phyloP scores from a whole-genome alignment of 2,329 filamentous ascomycete species.

The Trichoderma atroviride region DNA sequence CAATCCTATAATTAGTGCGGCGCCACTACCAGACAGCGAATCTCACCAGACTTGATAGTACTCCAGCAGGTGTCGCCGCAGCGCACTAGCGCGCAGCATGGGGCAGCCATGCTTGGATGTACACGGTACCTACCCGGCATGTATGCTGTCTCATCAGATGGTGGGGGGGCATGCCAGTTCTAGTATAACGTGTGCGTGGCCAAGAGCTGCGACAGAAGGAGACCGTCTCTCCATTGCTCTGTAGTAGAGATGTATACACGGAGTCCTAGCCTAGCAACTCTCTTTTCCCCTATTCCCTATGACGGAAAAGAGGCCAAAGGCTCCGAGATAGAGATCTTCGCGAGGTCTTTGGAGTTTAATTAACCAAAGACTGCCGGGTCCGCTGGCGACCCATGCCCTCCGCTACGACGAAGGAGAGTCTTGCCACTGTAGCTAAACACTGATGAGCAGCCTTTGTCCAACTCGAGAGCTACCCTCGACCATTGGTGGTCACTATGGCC shows the following conservation, averaged over 20 bases:
- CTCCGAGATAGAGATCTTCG: constrained; percentile 22
- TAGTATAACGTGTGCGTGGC: constrained; percentile 21
- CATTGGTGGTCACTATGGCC: constrained; percentile 44
- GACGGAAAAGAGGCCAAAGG: constrained; percentile 21
- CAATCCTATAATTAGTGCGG: background rate
- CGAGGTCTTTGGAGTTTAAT: constrained; percentile 21
- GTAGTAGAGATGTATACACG: constrained; percentile 16
- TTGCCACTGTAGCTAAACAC: constrained; percentile 28
- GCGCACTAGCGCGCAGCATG: background rate
- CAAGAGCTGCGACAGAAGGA: constrained; percentile 22
- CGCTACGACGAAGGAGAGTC: constrained; percentile 11
- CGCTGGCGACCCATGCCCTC: constrained; percentile 6
- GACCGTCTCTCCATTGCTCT: constrained; percentile 9
- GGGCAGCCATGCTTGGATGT: background rate
- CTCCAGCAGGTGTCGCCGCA: background rate
- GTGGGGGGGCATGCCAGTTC: constrained; percentile 13
- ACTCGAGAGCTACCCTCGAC: constrained; percentile 38
- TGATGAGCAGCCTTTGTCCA: constrained; percentile 40
- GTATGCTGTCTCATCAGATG: constrained; percentile 13
- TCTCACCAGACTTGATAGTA: background rate
- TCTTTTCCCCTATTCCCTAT: constrained; percentile 25
- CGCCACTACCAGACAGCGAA: background rate
- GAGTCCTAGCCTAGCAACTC: constrained; percentile 15
- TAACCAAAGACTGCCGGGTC: constrained; percentile 18
- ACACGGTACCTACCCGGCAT: constrained; percentile 1